Base-by-base conservation (phyloP, 2,329 filamentous ascomycete species). In the Torrubiella hemipterigena region DNA sequence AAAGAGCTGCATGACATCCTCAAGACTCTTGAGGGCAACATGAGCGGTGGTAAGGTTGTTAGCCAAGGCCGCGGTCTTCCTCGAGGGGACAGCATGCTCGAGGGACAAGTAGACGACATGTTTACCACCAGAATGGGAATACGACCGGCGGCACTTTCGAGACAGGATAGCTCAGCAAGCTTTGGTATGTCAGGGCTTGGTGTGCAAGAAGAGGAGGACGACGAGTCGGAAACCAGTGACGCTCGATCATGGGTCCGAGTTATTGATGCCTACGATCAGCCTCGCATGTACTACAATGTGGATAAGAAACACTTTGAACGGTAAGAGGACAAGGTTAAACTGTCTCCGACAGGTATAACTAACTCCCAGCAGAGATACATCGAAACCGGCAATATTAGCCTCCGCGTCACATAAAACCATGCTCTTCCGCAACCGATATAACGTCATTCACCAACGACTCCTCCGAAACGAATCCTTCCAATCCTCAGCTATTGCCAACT, bases 401-500 rank as follows among this genome's bases (percentile, higher is more conserved):
- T 63, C 73, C 7, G 76, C 85, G 12, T 73, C 77, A 6, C 81
- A 87, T 48, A 94, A 93, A 54, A 94, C 85, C 2, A 65, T 75
- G 4, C 63, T 91, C 27, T 95, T 95, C 57, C 75, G 86, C 41
- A 87, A 95, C 51, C 73, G 87, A 39, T 96, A 93, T 53, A 81
- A 94, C 45, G 71, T 96, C 33, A 80, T 96, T 30, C 82, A 95
- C 51, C 89, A 96, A 53, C 78, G 91, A 13, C 71, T 96, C 13
- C 70, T 96, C 24, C 79, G 91, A 29, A 95, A 95, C 50, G 86
- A 95, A 54, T 78, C 83, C 14, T 98, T 98, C 45, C 87, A 95
- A 52, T 76, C 76, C 14, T 85, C 86, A 2, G 68, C 80, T 14
- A 76, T 93, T 33, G 73, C 79, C 7, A 67, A 69, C 3, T 67